Evolutionary conservation across 1,139 yeast genomes (phyloP).

Genomic region (Magnusiomyces ingens): DNA sequence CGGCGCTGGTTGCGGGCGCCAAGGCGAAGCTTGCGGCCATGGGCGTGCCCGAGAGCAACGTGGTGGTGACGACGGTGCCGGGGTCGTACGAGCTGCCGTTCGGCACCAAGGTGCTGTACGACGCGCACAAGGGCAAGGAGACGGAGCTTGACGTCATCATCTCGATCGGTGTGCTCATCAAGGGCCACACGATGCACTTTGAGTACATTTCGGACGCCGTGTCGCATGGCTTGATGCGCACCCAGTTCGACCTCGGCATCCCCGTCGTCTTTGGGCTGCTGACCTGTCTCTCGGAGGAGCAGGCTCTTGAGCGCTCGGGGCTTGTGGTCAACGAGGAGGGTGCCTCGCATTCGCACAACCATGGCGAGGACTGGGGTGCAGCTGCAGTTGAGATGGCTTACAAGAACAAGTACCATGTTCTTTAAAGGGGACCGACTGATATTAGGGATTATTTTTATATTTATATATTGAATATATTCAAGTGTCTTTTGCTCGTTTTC

Average conservation of each 20-base stretch:
- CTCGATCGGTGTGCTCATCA: constrained; percentile 90
- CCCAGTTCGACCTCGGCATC: constrained; percentile 60
- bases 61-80: constrained; percentile 77
- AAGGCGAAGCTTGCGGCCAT: constrained; percentile 48
- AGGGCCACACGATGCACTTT: constrained; percentile 97
- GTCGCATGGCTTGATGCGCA: constrained; percentile 75
- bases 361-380: constrained; percentile 98
- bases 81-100: constrained; percentile 92
- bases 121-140: constrained; percentile 38
- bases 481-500: neutral
- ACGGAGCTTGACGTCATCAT: constrained; percentile 74
- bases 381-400: constrained; percentile 93
- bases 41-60: constrained; percentile 72
- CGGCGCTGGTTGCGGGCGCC: constrained; percentile 76
- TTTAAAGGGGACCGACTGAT: neutral
- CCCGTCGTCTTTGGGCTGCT: constrained; percentile 92
- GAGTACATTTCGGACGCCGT: constrained; percentile 93
- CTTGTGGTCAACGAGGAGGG: constrained; percentile 29
- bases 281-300: constrained; percentile 90
- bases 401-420: constrained; percentile 9
- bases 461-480: neutral
- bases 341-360: constrained; percentile 72
- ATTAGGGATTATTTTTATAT: neutral
- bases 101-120: constrained; percentile 45
- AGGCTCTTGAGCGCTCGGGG: constrained; percentile 94